phyloP scores from a whole-genome alignment of 306 rosid species.

The Rosa chinensis region DNA sequence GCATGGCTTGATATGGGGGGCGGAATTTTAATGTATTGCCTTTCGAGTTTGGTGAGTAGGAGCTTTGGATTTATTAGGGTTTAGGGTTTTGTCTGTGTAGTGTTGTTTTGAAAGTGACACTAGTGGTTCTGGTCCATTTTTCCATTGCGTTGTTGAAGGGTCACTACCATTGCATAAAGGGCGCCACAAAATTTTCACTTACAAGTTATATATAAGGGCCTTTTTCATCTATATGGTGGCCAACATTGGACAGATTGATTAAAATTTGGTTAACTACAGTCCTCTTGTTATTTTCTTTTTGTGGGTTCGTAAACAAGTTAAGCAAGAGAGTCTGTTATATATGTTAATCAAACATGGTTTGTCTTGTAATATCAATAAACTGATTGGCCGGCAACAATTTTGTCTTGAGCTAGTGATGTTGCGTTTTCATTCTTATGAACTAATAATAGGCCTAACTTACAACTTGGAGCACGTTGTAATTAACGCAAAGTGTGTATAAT shows the following conservation, averaged over 20 bases:
- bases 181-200: neutral
- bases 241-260: neutral
- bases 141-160: neutral
- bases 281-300: neutral
- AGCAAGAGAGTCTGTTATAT: neutral
- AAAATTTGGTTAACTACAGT: neutral
- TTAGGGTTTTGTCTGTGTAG: conserved; percentile 16
- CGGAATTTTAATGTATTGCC: conserved; percentile 35
- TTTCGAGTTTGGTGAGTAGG: conserved; percentile 41
- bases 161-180: conserved; percentile 2
- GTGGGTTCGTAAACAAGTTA: neutral
- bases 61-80: conserved; percentile 40
- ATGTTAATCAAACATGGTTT: neutral
- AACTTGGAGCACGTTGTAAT: neutral
- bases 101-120: conserved; percentile 15
- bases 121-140: conserved; percentile 25
- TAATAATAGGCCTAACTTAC: neutral
- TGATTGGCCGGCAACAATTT: neutral
- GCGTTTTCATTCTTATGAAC: neutral
- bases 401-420: neutral
- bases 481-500: neutral
- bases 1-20: conserved; percentile 1
- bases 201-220: neutral
- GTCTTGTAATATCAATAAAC: neutral
- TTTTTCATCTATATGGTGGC: neutral